Percentiles rank a stretch among this genome's conserved stretches.
Evolutionary conservation across 1,284 basidiomycete genomes (phyloP).

Genomic region (Cystobasidium pallidum): DNA sequence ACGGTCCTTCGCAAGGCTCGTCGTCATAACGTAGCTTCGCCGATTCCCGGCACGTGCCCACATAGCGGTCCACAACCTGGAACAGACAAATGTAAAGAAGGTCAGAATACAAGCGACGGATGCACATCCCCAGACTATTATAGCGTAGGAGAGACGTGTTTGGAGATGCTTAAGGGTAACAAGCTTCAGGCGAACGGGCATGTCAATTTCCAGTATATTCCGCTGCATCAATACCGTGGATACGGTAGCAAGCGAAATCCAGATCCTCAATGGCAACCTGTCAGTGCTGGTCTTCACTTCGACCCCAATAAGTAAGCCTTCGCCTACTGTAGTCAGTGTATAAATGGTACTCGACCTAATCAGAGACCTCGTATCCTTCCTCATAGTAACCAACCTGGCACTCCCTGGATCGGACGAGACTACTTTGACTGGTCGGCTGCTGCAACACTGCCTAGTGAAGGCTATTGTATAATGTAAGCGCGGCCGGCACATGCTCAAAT

Average conservation of each 20-base stretch:
- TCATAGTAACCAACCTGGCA: constrained; percentile 29
- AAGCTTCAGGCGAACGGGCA: constrained; percentile 28
- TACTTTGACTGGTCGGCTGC: constrained; percentile 9
- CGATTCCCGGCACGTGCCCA: not conserved
- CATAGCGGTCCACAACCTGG: constrained; percentile 19
- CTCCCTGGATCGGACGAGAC: constrained; percentile 12
- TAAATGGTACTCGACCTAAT: too few relatives aligned
- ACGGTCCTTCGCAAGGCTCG: not conserved
- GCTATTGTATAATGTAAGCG: constrained; percentile 32
- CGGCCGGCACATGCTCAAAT: too few relatives aligned
- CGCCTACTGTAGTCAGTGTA: not conserved
- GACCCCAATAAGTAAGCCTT: constrained; percentile 31
- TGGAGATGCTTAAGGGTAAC: constrained; percentile 14
- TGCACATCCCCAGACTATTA: constrained; percentile 16
- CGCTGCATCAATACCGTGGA: constrained; percentile 25
- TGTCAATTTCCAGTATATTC: constrained; percentile 39
- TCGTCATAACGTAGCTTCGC: constrained; percentile 9
- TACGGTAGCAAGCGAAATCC: constrained; percentile 21
- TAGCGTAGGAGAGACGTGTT: not conserved
- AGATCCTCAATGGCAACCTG: constrained; percentile 16
- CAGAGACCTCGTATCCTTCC: not conserved
- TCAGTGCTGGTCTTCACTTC: constrained; percentile 17
- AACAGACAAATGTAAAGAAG: constrained; percentile 2
- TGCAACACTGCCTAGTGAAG: constrained; percentile 13
- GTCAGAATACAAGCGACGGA: constrained; percentile 20